phyloP scores from a whole-genome alignment of 2,329 filamentous ascomycete species.

The Colletotrichum chlorophyti region DNA sequence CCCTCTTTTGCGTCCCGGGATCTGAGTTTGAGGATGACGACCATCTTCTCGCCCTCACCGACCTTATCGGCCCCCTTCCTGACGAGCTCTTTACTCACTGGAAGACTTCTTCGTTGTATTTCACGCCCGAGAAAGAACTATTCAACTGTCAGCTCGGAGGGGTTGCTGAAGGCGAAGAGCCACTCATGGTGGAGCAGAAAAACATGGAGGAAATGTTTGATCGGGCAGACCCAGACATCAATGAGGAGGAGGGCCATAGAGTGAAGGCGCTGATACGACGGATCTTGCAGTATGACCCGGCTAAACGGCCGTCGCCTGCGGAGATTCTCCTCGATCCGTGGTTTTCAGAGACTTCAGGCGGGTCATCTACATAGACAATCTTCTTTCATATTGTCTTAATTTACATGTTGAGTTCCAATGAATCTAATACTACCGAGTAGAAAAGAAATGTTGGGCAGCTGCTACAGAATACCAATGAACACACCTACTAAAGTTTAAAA shows the following conservation, averaged over 20 bases:
- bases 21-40: conserved; percentile 31
- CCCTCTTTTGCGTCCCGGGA: conserved; percentile 34
- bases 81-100: conserved; percentile 31
- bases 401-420: no score
- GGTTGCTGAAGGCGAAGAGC: conserved; percentile 28
- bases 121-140: conserved; percentile 33
- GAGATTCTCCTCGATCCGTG: conserved; percentile 39
- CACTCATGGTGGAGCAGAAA: conserved; percentile 33
- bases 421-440: no score
- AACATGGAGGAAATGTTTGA: conserved; percentile 37
- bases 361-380: no score
- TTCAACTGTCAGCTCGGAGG: conserved; percentile 37
- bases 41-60: conserved; percentile 31
- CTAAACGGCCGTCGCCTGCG: conserved; percentile 35
- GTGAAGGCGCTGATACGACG: conserved; percentile 37
- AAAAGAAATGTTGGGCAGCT: no score
- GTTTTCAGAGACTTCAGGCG: conserved; percentile 34
- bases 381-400: no score
- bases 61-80: conserved; percentile 32
- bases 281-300: conserved; percentile 40
- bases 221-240: conserved; percentile 31
- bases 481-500: no score
- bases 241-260: conserved; percentile 32
- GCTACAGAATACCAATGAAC: no score
- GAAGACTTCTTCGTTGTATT: conserved; percentile 36